Evolutionary conservation across 768 basidiomycete genomes (phyloP), one percentile per base, ranked within the genome.

Genomic region (Clitopilus hobsonii): DNA sequence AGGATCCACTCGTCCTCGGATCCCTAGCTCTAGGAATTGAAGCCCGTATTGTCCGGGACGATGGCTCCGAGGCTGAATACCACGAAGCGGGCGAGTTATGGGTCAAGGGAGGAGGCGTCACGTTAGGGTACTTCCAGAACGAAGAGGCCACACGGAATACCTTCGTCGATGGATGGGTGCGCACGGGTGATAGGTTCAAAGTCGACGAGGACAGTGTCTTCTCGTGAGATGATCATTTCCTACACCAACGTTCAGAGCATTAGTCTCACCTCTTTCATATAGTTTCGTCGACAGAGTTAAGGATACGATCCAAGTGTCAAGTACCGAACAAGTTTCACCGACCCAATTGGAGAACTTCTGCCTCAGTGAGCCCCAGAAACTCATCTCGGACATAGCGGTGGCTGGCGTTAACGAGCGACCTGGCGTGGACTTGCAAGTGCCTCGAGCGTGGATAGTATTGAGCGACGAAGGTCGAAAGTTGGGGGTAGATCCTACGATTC

Each of bases 291-390:
- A 91, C 65, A 14, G 29, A 30, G 29, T 48, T 22, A 49, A 89
- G 85, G 91, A 92, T 63, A 90, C 83, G 0, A 73, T 93, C n/a
- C 92, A 93, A 64, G 78, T 93, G 1, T 89, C 88, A 0, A 90
- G 90, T n/a, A n/a, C n/a, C 3, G 74, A 73, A 50, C 91, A 92
- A 67, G 91, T 92, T 0, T 89, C 91, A 0, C 91, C 90, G 0
- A 77, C 79, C 16, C 90, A 93, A 64, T 86, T 92, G 49, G 91
- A 92, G 64, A 74, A 82, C 23, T 78, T 77, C 20, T 70, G 92
- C 1, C 74, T 85, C 16, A 74, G 73, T 0, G 81, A 91, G 36
- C 86, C 89, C 0, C 75, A 77, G 7, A 72, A 71, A n/a, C 74
- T 89, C 45, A 79, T 91, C 56, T 68, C 65, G 6, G 91, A 92